Evolutionary conservation across 768 basidiomycete species (phyloP).

Genomic region (Lactarius sp.): DNA sequence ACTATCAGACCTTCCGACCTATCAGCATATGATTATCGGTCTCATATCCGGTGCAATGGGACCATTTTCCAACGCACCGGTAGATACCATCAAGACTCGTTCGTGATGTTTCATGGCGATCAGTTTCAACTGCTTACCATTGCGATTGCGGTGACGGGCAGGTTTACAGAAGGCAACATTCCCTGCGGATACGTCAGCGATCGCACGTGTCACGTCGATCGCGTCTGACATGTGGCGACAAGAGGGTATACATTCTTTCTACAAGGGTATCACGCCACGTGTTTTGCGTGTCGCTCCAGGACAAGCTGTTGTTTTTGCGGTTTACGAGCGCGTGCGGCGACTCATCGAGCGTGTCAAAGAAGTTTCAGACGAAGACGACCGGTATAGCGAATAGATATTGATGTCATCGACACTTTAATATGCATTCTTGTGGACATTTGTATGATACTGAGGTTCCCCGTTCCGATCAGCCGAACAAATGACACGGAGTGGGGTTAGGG

Average conservation of each 20-base stretch:
- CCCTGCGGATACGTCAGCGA: slow-evolving; percentile 65
- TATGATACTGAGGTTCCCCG: neutral
- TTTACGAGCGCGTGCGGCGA: slow-evolving; percentile 84
- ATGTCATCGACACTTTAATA: neutral
- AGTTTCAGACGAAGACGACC: slow-evolving; percentile 49
- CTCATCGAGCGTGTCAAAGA: slow-evolving; percentile 66
- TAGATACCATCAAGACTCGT: slow-evolving; percentile 95
- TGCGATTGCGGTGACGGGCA: slow-evolving; percentile 29
- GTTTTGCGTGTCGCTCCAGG: slow-evolving; percentile 96
- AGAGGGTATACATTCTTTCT: slow-evolving; percentile 88
- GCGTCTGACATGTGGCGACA: slow-evolving; percentile 89
- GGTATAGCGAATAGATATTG: slow-evolving; percentile 54
- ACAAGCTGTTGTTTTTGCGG: slow-evolving; percentile 95
- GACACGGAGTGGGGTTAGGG: slow-evolving; percentile 4
- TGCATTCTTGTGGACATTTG: neutral
- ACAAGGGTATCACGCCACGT: slow-evolving; percentile 97
- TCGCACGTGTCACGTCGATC: slow-evolving; percentile 74
- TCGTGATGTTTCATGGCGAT: slow-evolving; percentile 31
- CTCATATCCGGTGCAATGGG: slow-evolving; percentile 97
- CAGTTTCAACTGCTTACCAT: neutral
- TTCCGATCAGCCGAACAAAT: neutral
- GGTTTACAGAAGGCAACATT: slow-evolving; percentile 84
- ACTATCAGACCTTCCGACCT: slow-evolving; percentile 75
- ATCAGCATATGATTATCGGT: slow-evolving; percentile 94
- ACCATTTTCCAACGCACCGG: slow-evolving; percentile 96